phyloP scores from a whole-genome alignment of 2,329 filamentous ascomycete genomes.

The Fusarium gaditjirri region DNA sequence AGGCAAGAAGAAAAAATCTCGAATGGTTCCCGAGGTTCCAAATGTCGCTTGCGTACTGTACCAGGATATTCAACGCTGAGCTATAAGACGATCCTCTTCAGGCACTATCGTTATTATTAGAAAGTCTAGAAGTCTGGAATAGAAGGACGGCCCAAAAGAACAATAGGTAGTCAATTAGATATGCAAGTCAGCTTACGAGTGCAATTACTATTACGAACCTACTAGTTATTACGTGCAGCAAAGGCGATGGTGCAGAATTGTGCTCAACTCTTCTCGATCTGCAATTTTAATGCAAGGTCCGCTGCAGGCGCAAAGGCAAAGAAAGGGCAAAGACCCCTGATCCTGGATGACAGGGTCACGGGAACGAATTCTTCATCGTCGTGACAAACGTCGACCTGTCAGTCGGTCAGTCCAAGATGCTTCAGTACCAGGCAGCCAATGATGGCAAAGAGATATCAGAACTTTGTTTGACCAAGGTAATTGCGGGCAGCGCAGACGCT shows the following conservation, averaged over 20 bases:
- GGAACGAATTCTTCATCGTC: constrained; percentile 5
- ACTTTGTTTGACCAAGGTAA: constrained; percentile 23
- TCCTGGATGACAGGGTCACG: constrained; percentile 19
- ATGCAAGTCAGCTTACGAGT: constrained; percentile 9
- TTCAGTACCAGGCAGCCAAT: constrained; percentile 23
- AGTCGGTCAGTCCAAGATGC: constrained; percentile 12
- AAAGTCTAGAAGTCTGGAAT: background rate
- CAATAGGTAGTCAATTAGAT: background rate
- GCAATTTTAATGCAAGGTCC: constrained; percentile 32
- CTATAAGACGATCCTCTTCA: background rate
- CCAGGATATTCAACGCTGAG: background rate
- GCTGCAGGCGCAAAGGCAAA: constrained; percentile 16
- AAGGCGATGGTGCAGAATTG: background rate
- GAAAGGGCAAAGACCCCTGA: constrained; percentile 19
- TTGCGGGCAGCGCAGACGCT: constrained; percentile 4
- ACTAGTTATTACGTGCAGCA: background rate
- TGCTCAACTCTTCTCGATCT: constrained; percentile 30
- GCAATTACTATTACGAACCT: background rate
- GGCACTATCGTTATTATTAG: background rate
- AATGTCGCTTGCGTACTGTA: background rate
- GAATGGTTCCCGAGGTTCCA: background rate
- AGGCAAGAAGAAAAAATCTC: background rate
- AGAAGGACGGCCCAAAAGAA: background rate
- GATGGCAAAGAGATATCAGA: background rate
- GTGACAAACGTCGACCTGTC: constrained; percentile 16